Conservation (phyloP, 2,329 filamentous ascomycete genomes). For the Reticulascus tulasneorum region DNA sequence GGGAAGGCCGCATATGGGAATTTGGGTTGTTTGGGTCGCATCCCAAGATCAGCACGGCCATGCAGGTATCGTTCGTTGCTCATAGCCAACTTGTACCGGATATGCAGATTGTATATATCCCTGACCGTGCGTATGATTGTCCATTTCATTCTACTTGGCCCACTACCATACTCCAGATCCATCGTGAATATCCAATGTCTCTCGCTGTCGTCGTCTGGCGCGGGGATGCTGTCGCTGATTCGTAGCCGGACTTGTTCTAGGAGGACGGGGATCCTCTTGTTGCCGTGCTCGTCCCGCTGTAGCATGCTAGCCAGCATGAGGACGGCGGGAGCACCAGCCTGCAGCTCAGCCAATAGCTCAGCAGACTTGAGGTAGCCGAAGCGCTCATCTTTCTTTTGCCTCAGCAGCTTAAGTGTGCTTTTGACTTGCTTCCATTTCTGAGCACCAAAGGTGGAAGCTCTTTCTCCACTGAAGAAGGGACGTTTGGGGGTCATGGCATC, state of each 20-base stretch:
- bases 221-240: slow-evolving; percentile 73
- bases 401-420: slow-evolving; percentile 74
- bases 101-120: slow-evolving; percentile 89
- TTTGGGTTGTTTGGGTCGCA: slow-evolving; percentile 75
- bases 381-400: slow-evolving; percentile 79
- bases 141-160: slow-evolving; percentile 95
- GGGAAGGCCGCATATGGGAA: slow-evolving; percentile 90
- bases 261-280: slow-evolving; percentile 89
- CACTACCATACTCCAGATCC: slow-evolving; percentile 93
- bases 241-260: slow-evolving; percentile 90
- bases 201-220: slow-evolving; percentile 58
- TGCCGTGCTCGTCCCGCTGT: slow-evolving; percentile 92
- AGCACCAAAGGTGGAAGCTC: slow-evolving; percentile 68
- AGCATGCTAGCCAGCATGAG: slow-evolving; percentile 97
- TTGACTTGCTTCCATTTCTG: slow-evolving; percentile 94
- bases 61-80: slow-evolving; percentile 80
- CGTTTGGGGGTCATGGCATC: slow-evolving; percentile 54
- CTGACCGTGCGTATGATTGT: slow-evolving; percentile 79
- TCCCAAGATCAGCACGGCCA: slow-evolving; percentile 60
- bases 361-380: slow-evolving; percentile 95
- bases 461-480: slow-evolving; percentile 59
- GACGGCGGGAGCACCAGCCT: slow-evolving; percentile 88
- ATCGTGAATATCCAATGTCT: slow-evolving; percentile 86
- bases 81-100: slow-evolving; percentile 86
- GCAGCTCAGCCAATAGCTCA: slow-evolving; percentile 90